Conservation (phyloP, 495 filamentous ascomycete species). For the Aspergillus ostianus region DNA sequence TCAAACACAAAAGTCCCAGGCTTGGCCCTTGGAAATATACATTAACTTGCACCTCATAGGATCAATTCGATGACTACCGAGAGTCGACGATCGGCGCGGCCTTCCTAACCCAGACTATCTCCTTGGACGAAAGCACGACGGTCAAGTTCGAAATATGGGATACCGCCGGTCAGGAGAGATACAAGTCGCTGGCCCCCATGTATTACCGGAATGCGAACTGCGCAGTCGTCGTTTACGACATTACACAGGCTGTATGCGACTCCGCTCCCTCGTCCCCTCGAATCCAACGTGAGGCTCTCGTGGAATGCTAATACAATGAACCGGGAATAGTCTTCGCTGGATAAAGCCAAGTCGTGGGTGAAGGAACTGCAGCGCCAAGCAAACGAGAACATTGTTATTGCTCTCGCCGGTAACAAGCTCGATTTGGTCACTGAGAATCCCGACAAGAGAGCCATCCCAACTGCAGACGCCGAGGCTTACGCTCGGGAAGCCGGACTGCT, state of each 20-base stretch:
- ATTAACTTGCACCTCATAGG: slow-evolving; percentile 47
- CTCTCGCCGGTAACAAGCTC: slow-evolving; percentile 94
- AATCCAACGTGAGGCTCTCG: not conserved
- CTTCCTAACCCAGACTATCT: slow-evolving; percentile 98
- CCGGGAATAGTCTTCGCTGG: slow-evolving; percentile 75
- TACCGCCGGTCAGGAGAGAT: slow-evolving; percentile 95
- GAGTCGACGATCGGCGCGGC: slow-evolving; percentile 99
- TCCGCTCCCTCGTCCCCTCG: slow-evolving; percentile 7
- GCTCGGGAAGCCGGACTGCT: slow-evolving; percentile 87
- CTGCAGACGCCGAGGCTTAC: slow-evolving; percentile 91
- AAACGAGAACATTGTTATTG: slow-evolving; percentile 99
- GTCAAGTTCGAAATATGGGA: slow-evolving; percentile 99
- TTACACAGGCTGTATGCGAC: slow-evolving; percentile 86
- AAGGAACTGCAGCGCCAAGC: slow-evolving; percentile 98
- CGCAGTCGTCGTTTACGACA: slow-evolving; percentile 98
- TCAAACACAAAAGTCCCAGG: not conserved
- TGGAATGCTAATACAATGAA: slow-evolving; percentile 11
- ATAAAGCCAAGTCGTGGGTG: slow-evolving; percentile 99
- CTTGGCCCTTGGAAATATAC: not conserved
- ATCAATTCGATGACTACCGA: slow-evolving; percentile 99
- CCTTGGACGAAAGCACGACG: slow-evolving; percentile 93
- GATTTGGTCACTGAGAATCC: slow-evolving; percentile 88
- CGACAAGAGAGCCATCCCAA: slow-evolving; percentile 86
- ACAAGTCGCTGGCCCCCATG: slow-evolving; percentile 98
- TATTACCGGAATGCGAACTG: slow-evolving; percentile 99